phyloP scores from a whole-genome alignment of 1,284 basidiomycete species.

The Heterobasidion annosum region DNA sequence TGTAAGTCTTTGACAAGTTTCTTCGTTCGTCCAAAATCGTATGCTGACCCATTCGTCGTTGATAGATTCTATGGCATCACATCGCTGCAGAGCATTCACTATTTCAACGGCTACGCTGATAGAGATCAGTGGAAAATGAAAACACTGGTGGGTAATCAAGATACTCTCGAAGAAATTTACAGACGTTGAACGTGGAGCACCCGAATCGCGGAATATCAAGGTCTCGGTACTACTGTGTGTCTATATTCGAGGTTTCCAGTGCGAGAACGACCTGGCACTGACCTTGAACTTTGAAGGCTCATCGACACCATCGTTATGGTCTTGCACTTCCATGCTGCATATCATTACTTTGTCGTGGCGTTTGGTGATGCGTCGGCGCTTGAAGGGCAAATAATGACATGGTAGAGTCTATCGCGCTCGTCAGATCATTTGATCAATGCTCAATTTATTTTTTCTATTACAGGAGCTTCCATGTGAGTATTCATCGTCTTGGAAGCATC shows the following conservation, averaged over 20 bases:
- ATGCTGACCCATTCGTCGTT: not conserved
- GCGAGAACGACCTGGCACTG: not conserved
- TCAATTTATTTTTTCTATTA: not conserved
- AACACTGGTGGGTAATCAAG: not conserved
- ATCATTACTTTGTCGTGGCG: not conserved
- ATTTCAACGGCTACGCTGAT: not conserved
- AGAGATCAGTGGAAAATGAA: not conserved
- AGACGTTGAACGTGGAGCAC: not conserved
- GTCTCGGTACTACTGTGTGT: not conserved
- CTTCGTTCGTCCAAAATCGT: too few species aligned
- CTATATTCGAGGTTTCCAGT: not conserved
- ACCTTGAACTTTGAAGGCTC: not conserved
- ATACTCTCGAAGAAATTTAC: not conserved
- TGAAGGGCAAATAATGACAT: not conserved
- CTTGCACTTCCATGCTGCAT: not conserved
- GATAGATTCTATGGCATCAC: not conserved
- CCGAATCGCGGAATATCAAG: not conserved
- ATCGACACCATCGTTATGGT: not conserved
- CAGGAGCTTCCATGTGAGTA: not conserved
- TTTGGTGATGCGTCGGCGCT: not conserved
- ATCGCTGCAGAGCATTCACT: not conserved
- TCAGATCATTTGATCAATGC: not conserved
- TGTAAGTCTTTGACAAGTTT: too few species aligned
- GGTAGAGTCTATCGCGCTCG: not conserved
- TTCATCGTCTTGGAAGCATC: not conserved